Evolutionary conservation across 83 land plant genomes (phyloP), one percentile per base, ranked within the genome.

Genomic region (Diphasiastrum complanatum): DNA sequence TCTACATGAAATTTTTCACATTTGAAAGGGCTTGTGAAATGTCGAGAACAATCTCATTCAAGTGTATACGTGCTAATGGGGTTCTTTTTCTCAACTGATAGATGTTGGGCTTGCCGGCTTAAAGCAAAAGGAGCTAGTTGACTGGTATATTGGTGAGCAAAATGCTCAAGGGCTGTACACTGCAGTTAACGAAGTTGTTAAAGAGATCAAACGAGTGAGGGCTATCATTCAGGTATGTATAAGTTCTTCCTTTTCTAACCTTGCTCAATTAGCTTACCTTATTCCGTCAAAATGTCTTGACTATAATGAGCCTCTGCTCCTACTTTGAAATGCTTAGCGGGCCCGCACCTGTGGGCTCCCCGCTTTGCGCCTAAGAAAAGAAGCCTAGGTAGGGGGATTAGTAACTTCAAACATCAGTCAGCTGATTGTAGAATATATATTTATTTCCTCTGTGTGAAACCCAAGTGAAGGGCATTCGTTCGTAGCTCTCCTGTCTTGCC

Each of bases 221-320:
- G 95, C 99, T 5, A 85, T 89, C 22, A 85, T 89, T 18, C 86
- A 89, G 86, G 99, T 89, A 77, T 30, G 47, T 33, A 54, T 28
- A 25, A n/a, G n/a, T n/a, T n/a, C n/a, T n/a, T n/a, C 30, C 25
- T 0, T 36, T 24, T 16, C 32, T 47, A 22, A 12, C 22, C 33
- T 16, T 28, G 4, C 34, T 37, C 3, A 45, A 12, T 32, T 50
- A 40, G 26, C 29, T 14, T 37, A 18, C 32, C 37, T n/a, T 35
- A 11, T 14, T 27, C 37, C 35, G 28, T 10, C 49, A n/a, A n/a
- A n/a, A 48, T 33, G 37, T 1, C 48, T 26, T 33, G 19, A 10
- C 35, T 52, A 14, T 33, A 34, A 16, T 18, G 16, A 27, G 31
- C 20, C 59, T 27, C 3, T 10, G 25, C 0, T 10, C n/a, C 58